Evolutionary conservation across 108 stramenopile species (phyloP), one percentile per base, ranked within the genome.

Genomic region (Halocafeteria seosinensis): DNA sequence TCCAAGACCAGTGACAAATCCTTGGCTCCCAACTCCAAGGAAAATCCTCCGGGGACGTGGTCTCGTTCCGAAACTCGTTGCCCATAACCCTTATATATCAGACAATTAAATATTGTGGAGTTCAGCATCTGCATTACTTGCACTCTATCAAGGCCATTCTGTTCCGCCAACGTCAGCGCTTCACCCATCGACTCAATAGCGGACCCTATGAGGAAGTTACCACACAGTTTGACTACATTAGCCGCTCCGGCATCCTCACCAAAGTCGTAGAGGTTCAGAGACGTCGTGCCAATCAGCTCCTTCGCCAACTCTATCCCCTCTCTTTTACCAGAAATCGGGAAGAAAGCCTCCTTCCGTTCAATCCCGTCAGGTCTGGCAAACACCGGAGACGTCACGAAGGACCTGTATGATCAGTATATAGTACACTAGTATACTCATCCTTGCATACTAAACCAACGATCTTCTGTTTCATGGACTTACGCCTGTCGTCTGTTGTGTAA

Each of bases 41-140:
- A 57, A 34, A 75, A 75, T 9, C 70, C 70, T 13, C 70, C 74
- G 0, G 52, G 61, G 31, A 30, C 32, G 38, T 75, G 74, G 55
- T 75, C 74, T 17, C 74, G 66, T 58, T 61, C 29, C 30, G 64
- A 33, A 11, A 75, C 66, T 13, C 74, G 65, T 17, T 67, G 64
- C 12, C 74, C 74, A 50, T 75, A 75, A n/a, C 74, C 70, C 50
- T 68, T 62, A 71, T 75, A 75, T 38, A 75, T 75, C 28, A 71
- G 38, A 60, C 74, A 71, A 63, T 75, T 71, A 61, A 75, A 71
- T 31, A 75, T 71, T 2, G 74, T 70, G 37, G 31, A 13, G 21
- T 38, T 60, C 24, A 71, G 34, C 62, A 75, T 57, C 0, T 27
- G 11, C 60, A 66, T 62, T 0, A 75, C 66, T 5, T 28, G 34